Conservation (phyloP, 805 yeast species). For the Yamadazyma ubonensis region DNA sequence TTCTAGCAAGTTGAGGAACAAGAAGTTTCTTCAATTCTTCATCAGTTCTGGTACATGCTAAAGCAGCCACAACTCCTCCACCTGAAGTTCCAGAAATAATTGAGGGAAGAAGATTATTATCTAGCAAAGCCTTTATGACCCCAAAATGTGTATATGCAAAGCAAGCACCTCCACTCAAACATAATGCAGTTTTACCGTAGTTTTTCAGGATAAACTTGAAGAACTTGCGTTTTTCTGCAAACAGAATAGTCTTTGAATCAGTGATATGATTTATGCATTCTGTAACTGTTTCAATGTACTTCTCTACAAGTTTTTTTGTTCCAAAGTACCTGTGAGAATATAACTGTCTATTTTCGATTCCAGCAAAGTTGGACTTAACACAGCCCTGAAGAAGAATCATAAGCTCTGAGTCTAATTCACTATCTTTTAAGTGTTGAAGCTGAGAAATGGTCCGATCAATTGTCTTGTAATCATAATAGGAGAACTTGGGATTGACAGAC, state of each 20-base stretch:
- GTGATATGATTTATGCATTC: constrained; percentile 45
- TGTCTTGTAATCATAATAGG: constrained; percentile 67
- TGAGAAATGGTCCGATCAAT: constrained; percentile 47
- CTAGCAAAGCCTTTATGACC: constrained; percentile 66
- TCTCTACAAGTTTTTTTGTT: constrained; percentile 59
- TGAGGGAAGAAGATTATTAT: constrained; percentile 62
- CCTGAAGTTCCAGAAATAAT: constrained; percentile 80
- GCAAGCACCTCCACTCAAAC: constrained; percentile 77
- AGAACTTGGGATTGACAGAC: constrained; percentile 59
- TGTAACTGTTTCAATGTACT: constrained; percentile 54
- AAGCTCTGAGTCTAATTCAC: constrained; percentile 44
- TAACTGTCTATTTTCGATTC: constrained; percentile 67
- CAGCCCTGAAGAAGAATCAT: constrained; percentile 62
- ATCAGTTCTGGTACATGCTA: constrained; percentile 67
- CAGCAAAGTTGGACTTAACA: constrained; percentile 72
- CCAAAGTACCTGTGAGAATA: constrained; percentile 78
- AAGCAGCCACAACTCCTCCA: constrained; percentile 75
- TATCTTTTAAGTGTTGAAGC: constrained; percentile 35
- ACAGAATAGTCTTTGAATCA: constrained; percentile 35
- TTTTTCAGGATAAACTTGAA: constrained; percentile 60
- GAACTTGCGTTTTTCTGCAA: constrained; percentile 46
- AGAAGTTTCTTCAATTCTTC: constrained; percentile 58
- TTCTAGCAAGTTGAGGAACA: constrained; percentile 59
- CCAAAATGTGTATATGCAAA: constrained; percentile 80
- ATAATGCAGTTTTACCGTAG: constrained; percentile 69